A percentile compares a stretch with the other conserved stretches of the same genome.
Evolutionary conservation across 2,329 filamentous ascomycete species (phyloP).

Genomic region (Scolecobasidium constrictum): DNA sequence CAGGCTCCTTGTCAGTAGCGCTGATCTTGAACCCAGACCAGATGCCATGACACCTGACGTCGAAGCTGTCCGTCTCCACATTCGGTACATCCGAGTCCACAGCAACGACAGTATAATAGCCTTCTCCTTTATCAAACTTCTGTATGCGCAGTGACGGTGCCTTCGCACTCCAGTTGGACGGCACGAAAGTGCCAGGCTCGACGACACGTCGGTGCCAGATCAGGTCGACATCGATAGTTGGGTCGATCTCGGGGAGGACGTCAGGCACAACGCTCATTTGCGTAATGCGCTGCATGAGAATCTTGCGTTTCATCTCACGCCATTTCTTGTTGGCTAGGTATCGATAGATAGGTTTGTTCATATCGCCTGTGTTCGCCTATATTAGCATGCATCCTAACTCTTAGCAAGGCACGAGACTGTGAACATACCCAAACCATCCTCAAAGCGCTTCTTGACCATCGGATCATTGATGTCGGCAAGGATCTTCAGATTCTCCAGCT

Average conservation of each 20-base stretch:
- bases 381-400: too few species aligned
- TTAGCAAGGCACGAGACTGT: background rate
- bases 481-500: conserved; percentile 74
- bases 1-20: conserved; percentile 34
- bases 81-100: conserved; percentile 87
- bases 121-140: conserved; percentile 70
- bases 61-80: conserved; percentile 61
- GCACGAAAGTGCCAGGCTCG: conserved; percentile 66
- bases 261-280: conserved; percentile 87
- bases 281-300: conserved; percentile 74
- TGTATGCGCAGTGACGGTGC: conserved; percentile 72
- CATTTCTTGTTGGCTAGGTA: conserved; percentile 80
- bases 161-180: conserved; percentile 61
- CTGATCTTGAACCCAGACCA: conserved; percentile 62
- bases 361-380: conserved; percentile 65
- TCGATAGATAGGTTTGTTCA: conserved; percentile 94
- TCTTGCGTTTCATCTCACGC: conserved; percentile 67
- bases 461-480: conserved; percentile 92
- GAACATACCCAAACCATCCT: conserved; percentile 69
- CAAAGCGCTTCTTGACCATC: conserved; percentile 82
- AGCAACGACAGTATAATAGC: conserved; percentile 73
- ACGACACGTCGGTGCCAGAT: conserved; percentile 64
- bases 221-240: conserved; percentile 68
- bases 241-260: conserved; percentile 68
- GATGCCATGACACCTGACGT: conserved; percentile 76